Base-by-base conservation (phyloP, 208 protist genomes). In the Wallacemonas sp. region DNA sequence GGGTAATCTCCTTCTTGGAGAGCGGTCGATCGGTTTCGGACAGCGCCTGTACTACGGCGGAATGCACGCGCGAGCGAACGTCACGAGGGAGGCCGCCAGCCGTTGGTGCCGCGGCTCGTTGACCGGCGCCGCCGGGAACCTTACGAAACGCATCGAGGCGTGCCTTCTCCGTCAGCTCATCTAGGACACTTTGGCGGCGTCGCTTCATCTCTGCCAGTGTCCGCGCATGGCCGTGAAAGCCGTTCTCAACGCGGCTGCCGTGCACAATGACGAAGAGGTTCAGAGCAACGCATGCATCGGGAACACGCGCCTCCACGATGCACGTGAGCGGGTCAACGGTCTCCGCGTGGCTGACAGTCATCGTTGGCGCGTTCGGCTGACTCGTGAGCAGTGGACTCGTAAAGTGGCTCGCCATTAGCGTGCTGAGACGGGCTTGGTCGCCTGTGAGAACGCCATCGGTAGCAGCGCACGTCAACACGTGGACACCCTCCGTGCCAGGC, bases 201-300 rank as follows among this genome's bases (percentile, higher is more conserved):
- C 73, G 77, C 67, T 83, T 77, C 10, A 92, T 60, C 13, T 29
- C 32, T 0, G 26, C 53, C 34, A 78, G 66, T n/a, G 74, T 71
- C 10, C 45, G 48, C 33, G 33, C 30, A 44, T 78, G 65, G 12
- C 86, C 89, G 0, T 57, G 58, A 75, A 88, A 89, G 0, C 76
- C 73, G 17, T 66, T 71, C 24, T 60, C 63, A 0, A 95, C 86
- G 37, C 84, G 81, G 27, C 50, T 73, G 30, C 89, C 89, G 32
- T 95, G 86, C 34, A 95, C 37, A 21, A 95, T 67, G 2, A 83
- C 72, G 62, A 85, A 89, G 2, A 79, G 83, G 62, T 95, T 95
- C 39, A 64, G 37, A 24, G 32, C 57, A 36, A 61, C 59, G 38
- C 57, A 19, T 13, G 72, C 6, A 3, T 44, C 17, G 26, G 5